Base-by-base conservation (phyloP, 1,139 yeast genomes). In the Meyerozyma guilliermondii region DNA sequence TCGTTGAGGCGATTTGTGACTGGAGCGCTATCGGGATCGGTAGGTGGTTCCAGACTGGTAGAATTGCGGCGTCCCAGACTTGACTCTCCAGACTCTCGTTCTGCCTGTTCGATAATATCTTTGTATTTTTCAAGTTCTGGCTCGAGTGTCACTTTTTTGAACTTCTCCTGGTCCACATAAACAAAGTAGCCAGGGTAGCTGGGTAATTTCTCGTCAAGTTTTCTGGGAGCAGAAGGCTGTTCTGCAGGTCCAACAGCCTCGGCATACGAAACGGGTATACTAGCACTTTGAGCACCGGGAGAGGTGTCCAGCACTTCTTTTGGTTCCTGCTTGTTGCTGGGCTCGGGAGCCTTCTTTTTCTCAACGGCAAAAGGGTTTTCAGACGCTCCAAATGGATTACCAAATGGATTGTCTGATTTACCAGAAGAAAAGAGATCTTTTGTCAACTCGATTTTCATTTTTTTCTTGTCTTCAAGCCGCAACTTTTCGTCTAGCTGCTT, bases 161-260 rank as follows among this genome's bases (percentile, higher is more conserved):
- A 69, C 41, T 67, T 71, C 56, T 85, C 94, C 41, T 71, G 73
- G 42, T 85, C 94, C 3, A 87, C 83, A 55, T 79, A 87, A 4
- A 87, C 60, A 49, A 83, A 77, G 53, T 60, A 80, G 3, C 91
- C 89, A 4, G 83, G 80, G 52, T 77, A 83, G 23, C 65, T 56
- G 14, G 85, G 82, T 7, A 75, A 55, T 39, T 60, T 45, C 13
- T 44, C 45, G 46, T 42, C 41, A 38, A 55, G 35, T 28, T 10
- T 34, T n/a, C 43, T 46, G 34, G 28, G 17, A 27, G 44, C 41
- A 20, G 43, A 30, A 40, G 39, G 26, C 24, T 39, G 46, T 34
- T 43, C 41, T 6, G 43, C n/a, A 3, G 36, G 41, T 8, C 23
- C 16, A 16, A 26, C 35, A 16, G 17, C 28, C 23, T 17, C 17